Base-by-base conservation (phyloP, 1,139 yeast genomes). In the Protomyces pachydermus region DNA sequence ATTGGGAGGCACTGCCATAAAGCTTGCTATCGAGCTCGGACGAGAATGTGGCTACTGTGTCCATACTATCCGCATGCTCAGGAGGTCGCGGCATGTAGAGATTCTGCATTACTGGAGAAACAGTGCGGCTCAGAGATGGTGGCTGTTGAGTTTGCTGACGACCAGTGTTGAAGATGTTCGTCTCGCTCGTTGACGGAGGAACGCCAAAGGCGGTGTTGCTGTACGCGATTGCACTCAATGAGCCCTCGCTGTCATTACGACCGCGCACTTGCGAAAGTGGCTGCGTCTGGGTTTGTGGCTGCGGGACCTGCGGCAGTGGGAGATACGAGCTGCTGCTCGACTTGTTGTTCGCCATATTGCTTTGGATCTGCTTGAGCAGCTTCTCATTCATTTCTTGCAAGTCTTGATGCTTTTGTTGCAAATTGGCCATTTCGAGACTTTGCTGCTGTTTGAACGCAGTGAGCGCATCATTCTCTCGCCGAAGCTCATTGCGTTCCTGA, bases 351-450 rank as follows among this genome's bases (percentile, higher is more conserved):
- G 50, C 57, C 58, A 61, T 51, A 0, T 35, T 55, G 35, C 32
- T 38, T 35, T 64, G 66, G 48, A 77, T 71, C 65, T 75, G 77
- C 52, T 71, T 68, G 48, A 73, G 71, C 45, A 78, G 71, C 65
- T 75, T 78, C 52, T 74, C 72, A 67, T 76, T 77, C 72, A 77
- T 70, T 38, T 76, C 78, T 1, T 72, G 71, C 48, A 78, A 71
- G 67, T 77, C 79, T 23, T 73, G 64, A 65, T 76, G 74, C 65
- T 74, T 72, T 45, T 73, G 69, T 45, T 73, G 72, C 51, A 77
- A 70, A 34, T 74, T 61, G 51, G 73, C 68, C 18, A 72, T 69
- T 62, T 77, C 79, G 42, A 73, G 74, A n/a, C 71, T 68, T 2
- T 73, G 70, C 56, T 68, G 65, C 56, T 71, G 74, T n/a, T 74